These are phyloP conservation scores for Gossypium bickii DNA, from an alignment of 345 rosid genomes.

Conservation along the genomic window DNA sequence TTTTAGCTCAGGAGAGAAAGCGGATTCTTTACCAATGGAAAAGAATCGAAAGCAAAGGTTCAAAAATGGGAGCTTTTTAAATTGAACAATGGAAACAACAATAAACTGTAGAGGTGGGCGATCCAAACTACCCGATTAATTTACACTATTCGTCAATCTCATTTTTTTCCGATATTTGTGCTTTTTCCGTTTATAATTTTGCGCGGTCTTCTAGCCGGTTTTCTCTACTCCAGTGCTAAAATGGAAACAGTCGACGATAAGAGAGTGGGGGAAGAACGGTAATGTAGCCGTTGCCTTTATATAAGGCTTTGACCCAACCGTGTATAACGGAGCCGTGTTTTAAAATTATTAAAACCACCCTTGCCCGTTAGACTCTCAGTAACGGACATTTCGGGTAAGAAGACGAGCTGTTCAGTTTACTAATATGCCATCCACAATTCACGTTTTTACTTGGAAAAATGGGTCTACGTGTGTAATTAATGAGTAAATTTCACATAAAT, in stretches of 20 bases:
- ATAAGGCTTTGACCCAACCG: slow-evolving; percentile 31
- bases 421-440: not conserved
- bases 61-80: slow-evolving; percentile 16
- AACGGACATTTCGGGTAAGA: slow-evolving; percentile 14
- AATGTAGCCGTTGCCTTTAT: slow-evolving; percentile 51
- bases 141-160: slow-evolving; percentile 11
- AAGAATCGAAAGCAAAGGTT: slow-evolving; percentile 39
- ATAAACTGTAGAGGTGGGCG: slow-evolving; percentile 13
- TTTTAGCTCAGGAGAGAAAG: not conserved
- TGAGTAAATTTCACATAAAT: no score
- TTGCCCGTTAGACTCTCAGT: slow-evolving; percentile 9
- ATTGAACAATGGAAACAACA: not conserved
- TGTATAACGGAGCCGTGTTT: slow-evolving; percentile 14
- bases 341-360: not conserved
- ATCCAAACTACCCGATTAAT: slow-evolving; percentile 18
- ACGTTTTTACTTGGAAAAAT: no score
- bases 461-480: no score
- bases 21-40: slow-evolving; percentile 28
- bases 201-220: slow-evolving; percentile 34
- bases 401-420: not conserved
- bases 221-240: slow-evolving; percentile 24
- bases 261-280: slow-evolving; percentile 13
- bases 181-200: slow-evolving; percentile 12
- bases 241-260: slow-evolving; percentile 18
- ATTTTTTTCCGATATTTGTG: slow-evolving; percentile 13